Percentiles rank a stretch among this genome's conserved stretches.
These are phyloP conservation scores for Cutaneotrichosporon sp. DNA, from an alignment of 1,284 basidiomycete genomes.

Conservation along the genomic window DNA sequence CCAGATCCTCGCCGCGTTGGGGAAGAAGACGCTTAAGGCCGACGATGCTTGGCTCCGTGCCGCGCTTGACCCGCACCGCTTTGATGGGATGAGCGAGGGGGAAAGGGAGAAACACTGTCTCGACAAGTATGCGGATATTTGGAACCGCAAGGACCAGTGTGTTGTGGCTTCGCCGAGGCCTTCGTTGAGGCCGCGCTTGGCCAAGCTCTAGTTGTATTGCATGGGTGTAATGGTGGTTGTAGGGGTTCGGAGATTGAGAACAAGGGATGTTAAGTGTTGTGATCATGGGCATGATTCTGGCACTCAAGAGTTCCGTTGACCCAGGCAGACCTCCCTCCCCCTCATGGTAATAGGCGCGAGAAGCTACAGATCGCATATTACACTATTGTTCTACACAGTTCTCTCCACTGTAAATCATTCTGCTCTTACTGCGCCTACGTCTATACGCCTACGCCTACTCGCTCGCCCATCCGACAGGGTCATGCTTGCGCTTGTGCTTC, in stretches of 20 bases:
- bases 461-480: neutral
- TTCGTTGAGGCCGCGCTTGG: neutral
- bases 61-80: constrained; percentile 40
- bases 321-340: too few species aligned
- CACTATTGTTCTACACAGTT: neutral
- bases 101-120: constrained; percentile 22
- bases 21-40: neutral
- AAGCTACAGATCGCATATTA: too few species aligned
- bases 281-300: neutral
- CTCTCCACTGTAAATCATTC: neutral
- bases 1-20: constrained; percentile 20
- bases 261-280: neutral
- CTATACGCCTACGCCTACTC: neutral
- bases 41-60: constrained; percentile 20
- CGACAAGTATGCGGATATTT: constrained; percentile 36
- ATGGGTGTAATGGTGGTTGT: constrained; percentile 3
- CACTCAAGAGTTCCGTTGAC: too few species aligned
- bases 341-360: too few species aligned
- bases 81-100: constrained; percentile 16
- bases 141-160: constrained; percentile 25
- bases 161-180: neutral
- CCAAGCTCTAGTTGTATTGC: constrained; percentile 6
- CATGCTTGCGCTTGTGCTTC: constrained; percentile 11
- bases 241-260: neutral
- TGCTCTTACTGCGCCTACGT: neutral